Conservation (phyloP, 2,329 filamentous ascomycete genomes). For the Sporothrix euskadiensis region DNA sequence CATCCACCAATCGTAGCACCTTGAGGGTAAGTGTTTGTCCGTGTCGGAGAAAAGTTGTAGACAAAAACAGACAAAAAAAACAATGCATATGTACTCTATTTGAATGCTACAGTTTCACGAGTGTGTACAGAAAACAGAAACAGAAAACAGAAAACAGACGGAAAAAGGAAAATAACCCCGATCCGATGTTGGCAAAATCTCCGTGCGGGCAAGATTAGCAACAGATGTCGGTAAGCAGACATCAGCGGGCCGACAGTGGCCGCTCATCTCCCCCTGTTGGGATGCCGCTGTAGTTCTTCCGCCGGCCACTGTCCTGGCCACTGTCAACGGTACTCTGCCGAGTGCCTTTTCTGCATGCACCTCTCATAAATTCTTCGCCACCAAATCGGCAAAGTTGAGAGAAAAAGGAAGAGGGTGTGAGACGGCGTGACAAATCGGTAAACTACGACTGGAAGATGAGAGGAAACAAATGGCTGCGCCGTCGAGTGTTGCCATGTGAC, state of each 20-base stretch:
- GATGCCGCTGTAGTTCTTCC: too few species aligned
- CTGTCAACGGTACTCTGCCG: too few species aligned
- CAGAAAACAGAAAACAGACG: too few species aligned
- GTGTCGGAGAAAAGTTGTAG: not conserved
- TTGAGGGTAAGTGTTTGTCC: not conserved
- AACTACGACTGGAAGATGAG: not conserved
- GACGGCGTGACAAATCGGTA: not conserved
- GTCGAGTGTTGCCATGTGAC: not conserved
- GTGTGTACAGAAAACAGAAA: not conserved
- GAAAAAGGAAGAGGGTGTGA: not conserved
- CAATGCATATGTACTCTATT: constrained; percentile 15
- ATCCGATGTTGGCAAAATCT: not conserved
- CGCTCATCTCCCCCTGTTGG: too few species aligned
- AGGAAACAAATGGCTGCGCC: not conserved
- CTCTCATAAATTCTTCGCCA: too few species aligned
- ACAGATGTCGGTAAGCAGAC: too few species aligned
- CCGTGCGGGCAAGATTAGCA: not conserved
- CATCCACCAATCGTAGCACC: not conserved
- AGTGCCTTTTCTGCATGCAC: too few species aligned
- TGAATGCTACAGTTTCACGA: not conserved
- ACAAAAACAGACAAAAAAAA: not conserved
- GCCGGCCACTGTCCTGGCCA: too few species aligned
- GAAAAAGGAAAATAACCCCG: not conserved
- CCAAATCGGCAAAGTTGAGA: too few species aligned
- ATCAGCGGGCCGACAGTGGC: too few species aligned